Conservation (phyloP, 805 yeast genomes). For the Danielozyma ontarioensis region DNA sequence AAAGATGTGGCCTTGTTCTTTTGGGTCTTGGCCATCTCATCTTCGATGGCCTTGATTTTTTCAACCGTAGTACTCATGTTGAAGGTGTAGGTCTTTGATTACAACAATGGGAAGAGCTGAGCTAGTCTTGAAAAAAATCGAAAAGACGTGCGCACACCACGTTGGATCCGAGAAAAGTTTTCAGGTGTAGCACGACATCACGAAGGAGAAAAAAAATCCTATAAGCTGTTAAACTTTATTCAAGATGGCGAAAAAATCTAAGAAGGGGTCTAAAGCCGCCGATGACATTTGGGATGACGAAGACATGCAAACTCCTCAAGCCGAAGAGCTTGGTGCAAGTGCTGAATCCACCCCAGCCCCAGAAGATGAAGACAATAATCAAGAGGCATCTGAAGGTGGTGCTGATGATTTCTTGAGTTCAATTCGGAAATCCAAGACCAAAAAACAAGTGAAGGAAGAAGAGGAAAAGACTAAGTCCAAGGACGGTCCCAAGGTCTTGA, state of each 20-base stretch:
- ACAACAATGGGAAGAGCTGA: neutral
- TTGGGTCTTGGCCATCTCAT: constrained; percentile 97
- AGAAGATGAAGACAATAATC: constrained; percentile 1
- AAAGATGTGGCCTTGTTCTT: constrained; percentile 96
- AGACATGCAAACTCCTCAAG: constrained; percentile 41
- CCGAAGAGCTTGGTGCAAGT: constrained; percentile 29
- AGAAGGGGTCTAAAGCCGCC: constrained; percentile 57
- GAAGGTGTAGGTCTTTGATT: neutral
- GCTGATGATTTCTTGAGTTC: constrained; percentile 72
- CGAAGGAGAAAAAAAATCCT: neutral
- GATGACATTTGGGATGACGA: constrained; percentile 82
- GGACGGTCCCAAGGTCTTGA: constrained; percentile 69
- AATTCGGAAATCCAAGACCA: constrained; percentile 71
- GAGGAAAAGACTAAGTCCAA: constrained; percentile 46
- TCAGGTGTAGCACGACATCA: constrained; percentile 1
- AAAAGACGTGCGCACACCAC: constrained; percentile 5
- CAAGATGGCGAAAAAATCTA: constrained; percentile 43
- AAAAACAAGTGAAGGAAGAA: constrained; percentile 65
- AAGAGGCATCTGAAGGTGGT: constrained; percentile 14
- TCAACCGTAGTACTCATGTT: constrained; percentile 41
- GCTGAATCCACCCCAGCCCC: constrained; percentile 18
- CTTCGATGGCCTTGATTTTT: constrained; percentile 83
- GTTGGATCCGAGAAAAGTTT: constrained; percentile 1
- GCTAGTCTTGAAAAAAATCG: neutral
- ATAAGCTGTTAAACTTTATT: constrained; percentile 4